phyloP scores from a whole-genome alignment of 169 alveolate species.

The Cryptosporidium sp. region DNA sequence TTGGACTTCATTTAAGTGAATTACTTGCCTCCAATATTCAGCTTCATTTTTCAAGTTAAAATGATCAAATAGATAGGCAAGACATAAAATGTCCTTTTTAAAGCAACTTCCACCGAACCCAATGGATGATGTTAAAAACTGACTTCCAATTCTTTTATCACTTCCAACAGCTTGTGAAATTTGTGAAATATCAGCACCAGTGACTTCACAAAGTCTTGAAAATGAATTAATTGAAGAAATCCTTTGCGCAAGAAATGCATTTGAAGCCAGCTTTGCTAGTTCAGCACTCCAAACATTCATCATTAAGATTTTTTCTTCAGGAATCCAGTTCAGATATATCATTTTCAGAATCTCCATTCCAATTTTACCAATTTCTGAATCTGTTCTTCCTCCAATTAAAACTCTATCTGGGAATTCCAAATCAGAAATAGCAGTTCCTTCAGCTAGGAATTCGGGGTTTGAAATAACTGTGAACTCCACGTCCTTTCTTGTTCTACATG shows the following conservation, averaged over 20 bases:
- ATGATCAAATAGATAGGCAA: slow-evolving; percentile 85
- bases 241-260: slow-evolving; percentile 92
- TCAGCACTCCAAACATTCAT: slow-evolving; percentile 89
- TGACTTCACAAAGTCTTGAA: slow-evolving; percentile 88
- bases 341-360: slow-evolving; percentile 80
- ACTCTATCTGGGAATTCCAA: slow-evolving; percentile 88
- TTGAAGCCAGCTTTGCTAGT: slow-evolving; percentile 87
- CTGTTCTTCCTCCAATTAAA: slow-evolving; percentile 83
- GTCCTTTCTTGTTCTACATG: slow-evolving; percentile 61
- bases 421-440: slow-evolving; percentile 87
- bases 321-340: slow-evolving; percentile 86
- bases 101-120: slow-evolving; percentile 96
- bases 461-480: slow-evolving; percentile 83
- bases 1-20: slow-evolving; percentile 84
- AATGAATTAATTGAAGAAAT: slow-evolving; percentile 89
- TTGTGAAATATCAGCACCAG: slow-evolving; percentile 87
- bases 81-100: slow-evolving; percentile 87
- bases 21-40: slow-evolving; percentile 86
- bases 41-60: slow-evolving; percentile 84
- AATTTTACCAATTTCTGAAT: slow-evolving; percentile 65
- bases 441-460: slow-evolving; percentile 92
- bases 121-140: slow-evolving; percentile 86
- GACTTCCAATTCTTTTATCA: slow-evolving; percentile 88
- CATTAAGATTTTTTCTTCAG: slow-evolving; percentile 80
- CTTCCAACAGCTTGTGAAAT: slow-evolving; percentile 80